phyloP scores from a whole-genome alignment of 306 rosid genomes.

The Citrullus mucosospermus region DNA sequence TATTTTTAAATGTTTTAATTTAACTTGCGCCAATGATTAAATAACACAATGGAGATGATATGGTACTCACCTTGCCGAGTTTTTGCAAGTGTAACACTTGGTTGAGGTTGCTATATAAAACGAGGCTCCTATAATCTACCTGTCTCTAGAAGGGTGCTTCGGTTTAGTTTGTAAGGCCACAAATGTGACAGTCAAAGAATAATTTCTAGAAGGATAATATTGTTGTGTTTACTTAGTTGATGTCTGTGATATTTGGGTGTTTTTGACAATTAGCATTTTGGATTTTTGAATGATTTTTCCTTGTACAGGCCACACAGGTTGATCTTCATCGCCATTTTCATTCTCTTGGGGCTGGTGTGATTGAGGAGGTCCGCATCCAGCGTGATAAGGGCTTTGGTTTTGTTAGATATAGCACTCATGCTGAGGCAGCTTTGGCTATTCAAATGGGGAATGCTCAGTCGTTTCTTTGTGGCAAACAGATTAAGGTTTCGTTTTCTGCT shows the following conservation, averaged over 20 bases:
- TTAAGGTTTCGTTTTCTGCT: constrained; percentile 47
- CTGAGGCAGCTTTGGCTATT: constrained; percentile 94
- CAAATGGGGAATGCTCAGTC: constrained; percentile 83
- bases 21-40: background rate
- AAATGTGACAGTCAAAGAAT: background rate
- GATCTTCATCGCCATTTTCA: constrained; percentile 93
- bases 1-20: background rate
- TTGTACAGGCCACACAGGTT: constrained; percentile 56
- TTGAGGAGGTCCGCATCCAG: constrained; percentile 95
- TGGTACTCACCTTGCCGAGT: background rate
- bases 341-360: constrained; percentile 80
- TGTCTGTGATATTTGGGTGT: background rate
- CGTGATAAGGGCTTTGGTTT: constrained; percentile 97
- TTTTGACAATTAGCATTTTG: background rate
- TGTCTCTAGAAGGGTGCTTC: background rate
- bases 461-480: constrained; percentile 58
- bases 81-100: background rate
- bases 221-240: background rate
- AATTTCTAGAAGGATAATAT: background rate
- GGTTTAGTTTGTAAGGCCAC: background rate
- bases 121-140: background rate
- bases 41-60: background rate
- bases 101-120: background rate
- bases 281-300: background rate
- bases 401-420: constrained; percentile 71